Base-by-base conservation (phyloP, 2,329 filamentous ascomycete species). In the Neonectria sp. region DNA sequence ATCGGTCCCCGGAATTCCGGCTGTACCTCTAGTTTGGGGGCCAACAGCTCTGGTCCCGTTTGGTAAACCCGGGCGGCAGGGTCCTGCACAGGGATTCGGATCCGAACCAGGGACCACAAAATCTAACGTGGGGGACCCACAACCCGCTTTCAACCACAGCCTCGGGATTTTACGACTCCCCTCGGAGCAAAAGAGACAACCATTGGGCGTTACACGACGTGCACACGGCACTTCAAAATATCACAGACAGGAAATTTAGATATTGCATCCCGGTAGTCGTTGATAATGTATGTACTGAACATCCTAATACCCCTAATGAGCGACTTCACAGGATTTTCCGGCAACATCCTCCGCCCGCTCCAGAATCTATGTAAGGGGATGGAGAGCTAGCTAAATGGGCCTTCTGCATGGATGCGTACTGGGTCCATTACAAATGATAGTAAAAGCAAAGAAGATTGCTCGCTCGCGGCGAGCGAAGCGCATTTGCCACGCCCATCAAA, bases 1-100 rank as follows among this genome's bases (percentile, higher is more conserved):
- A 31, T 31, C 31, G 29, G 17, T 40, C 15, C 15, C 15, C 37
- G 15, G 37, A 24, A 3, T 13, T 21, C 17, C 15, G 48, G 25
- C 15, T 12, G n/a, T 21, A 45, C 40, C 17, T 45, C 40, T n/a
- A 35, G 31, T 53, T 52, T 52, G 51, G 51, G 51, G 51, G 51
- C 51, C 31, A 33, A 35, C 49, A 52, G 29, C 48, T n/a, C 4
- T 25, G 27, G 46, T 31, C 46, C 43, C 9, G 13, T 46, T 21
- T 33, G n/a, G 43, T n/a, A 46, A 46, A 46, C 11, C 21, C 24
- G 9, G 17, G 43, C 11, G 43, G 15, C n/a, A 31, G 29, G 48
- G 29, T 17, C 37, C 37, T 17, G 37, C 37, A n/a, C 37, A 15
- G 37, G 37, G n/a, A 17, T 17, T 17, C 37, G 6, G 37, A 40